Base-by-base conservation (phyloP, 352 stramenopile species). In the Phytophthora tubulina region DNA sequence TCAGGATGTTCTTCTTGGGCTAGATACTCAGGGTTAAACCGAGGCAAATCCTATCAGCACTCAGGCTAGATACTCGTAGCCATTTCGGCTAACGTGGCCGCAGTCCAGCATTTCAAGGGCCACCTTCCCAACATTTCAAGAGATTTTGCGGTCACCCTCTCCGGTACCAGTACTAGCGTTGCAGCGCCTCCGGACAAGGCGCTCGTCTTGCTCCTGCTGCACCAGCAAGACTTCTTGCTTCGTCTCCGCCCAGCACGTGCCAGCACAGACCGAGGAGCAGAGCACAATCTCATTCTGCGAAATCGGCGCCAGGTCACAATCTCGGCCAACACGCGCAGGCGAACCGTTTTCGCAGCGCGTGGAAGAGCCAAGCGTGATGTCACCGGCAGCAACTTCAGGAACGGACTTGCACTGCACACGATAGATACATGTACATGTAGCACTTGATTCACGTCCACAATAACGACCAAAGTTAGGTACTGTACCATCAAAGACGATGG, bases 191-290 rank as follows among this genome's bases (percentile, higher is more conserved):
- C 27, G 60, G 36, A 52, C 21, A 52, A 44, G 48, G 21, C 32
- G 21, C 13, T 15, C 45, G 46, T 10, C 11, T 32, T 15, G 33
- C 33, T 11, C 15, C 41, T n/a, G 14, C 41, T 41, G 33, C 32
- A n/a, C 15, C 46, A 32, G 38, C 44, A 50, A 14, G 39, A 30
- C 39, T 67, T 54, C 46, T 14, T 51, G 67, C 48, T 56, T 76
- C 49, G 63, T 76, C 64, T 72, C 48, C 63, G 55, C 63, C 41
- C 68, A 27, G 68, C 68, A 75, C 68, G 68, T 75, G 55, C 63
- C 59, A 63, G 32, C 51, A 30, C 41, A 41, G 54, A 41, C 21
- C 33, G 51, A 63, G 56, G 31, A 67, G 54, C 63, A 72, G 67
- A 62, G 62, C 62, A 59, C 35, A 64, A 72, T 63, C 54, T 10